These are phyloP conservation scores for Tetrahymena malaccensis DNA, from an alignment of 73 alveolate species.

Conservation along the genomic window DNA sequence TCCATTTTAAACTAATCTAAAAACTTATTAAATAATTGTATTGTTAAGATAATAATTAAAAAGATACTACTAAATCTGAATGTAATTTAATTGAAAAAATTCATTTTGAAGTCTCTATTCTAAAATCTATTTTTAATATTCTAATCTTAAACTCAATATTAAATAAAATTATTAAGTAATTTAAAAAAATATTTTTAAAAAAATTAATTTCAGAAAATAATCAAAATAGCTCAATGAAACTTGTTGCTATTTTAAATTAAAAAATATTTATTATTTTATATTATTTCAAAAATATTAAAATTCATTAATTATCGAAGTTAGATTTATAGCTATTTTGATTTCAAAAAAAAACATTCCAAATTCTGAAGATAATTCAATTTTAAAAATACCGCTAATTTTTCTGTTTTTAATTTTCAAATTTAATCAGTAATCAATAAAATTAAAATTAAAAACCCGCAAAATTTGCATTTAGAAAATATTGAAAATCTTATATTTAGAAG, in stretches of 20 bases:
- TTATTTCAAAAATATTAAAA: background rate
- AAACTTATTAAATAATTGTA: background rate
- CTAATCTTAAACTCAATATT: background rate
- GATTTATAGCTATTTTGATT: background rate
- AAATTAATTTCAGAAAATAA: too few relatives aligned
- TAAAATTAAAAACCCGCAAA: background rate
- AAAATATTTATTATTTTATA: background rate
- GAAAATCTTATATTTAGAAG: background rate
- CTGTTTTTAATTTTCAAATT: background rate
- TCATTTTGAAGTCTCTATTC: background rate
- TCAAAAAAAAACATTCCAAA: background rate
- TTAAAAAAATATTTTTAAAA: too few relatives aligned
- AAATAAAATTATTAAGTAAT: too few relatives aligned
- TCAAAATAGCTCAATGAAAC: too few relatives aligned
- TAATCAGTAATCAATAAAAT: background rate
- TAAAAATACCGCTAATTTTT: background rate
- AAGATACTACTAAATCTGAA: background rate
- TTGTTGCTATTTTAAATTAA: background rate
- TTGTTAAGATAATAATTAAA: too few relatives aligned
- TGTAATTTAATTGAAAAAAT: background rate
- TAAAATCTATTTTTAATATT: too few relatives aligned
- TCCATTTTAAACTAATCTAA: background rate
- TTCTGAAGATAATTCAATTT: background rate
- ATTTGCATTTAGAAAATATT: background rate
- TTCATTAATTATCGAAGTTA: background rate